These are phyloP conservation scores for Lachancea mirantina DNA, from an alignment of 805 yeast genomes.

Conservation along the genomic window DNA sequence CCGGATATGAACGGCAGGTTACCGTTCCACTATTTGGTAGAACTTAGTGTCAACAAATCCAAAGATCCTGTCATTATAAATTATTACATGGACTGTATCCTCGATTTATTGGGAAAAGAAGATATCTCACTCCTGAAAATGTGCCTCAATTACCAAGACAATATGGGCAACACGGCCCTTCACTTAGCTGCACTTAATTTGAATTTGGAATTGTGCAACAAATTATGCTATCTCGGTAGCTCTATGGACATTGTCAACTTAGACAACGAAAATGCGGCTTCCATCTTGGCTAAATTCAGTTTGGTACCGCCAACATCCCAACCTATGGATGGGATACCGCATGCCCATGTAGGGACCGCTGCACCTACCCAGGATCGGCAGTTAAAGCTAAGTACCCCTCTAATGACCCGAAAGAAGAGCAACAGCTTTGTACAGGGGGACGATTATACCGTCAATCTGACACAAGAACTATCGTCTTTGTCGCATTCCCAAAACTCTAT, in stretches of 20 bases:
- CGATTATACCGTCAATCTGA: slow-evolving; percentile 6
- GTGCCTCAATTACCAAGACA: slow-evolving; percentile 69
- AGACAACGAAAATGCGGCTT: slow-evolving; percentile 27
- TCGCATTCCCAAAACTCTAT: slow-evolving; percentile 14
- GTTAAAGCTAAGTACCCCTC: slow-evolving; percentile 15
- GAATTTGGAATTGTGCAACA: slow-evolving; percentile 28
- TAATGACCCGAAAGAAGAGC: slow-evolving; percentile 11
- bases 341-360: not conserved
- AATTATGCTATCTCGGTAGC: slow-evolving; percentile 28
- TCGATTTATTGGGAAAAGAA: slow-evolving; percentile 35
- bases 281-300: slow-evolving; percentile 25
- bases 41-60: slow-evolving; percentile 43
- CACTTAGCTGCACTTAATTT: slow-evolving; percentile 54
- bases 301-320: slow-evolving; percentile 20
- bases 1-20: slow-evolving; percentile 69
- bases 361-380: slow-evolving; percentile 3
- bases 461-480: slow-evolving; percentile 6
- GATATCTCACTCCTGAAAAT: slow-evolving; percentile 44
- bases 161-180: slow-evolving; percentile 76
- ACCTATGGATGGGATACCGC: slow-evolving; percentile 1
- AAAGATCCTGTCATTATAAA: slow-evolving; percentile 42
- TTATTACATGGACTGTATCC: slow-evolving; percentile 48
- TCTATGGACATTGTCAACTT: slow-evolving; percentile 24
- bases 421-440: slow-evolving; percentile 5
- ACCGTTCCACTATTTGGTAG: slow-evolving; percentile 63